Evolutionary conservation across 2,329 filamentous ascomycete genomes (phyloP).

Genomic region (Colletotrichum sp.): DNA sequence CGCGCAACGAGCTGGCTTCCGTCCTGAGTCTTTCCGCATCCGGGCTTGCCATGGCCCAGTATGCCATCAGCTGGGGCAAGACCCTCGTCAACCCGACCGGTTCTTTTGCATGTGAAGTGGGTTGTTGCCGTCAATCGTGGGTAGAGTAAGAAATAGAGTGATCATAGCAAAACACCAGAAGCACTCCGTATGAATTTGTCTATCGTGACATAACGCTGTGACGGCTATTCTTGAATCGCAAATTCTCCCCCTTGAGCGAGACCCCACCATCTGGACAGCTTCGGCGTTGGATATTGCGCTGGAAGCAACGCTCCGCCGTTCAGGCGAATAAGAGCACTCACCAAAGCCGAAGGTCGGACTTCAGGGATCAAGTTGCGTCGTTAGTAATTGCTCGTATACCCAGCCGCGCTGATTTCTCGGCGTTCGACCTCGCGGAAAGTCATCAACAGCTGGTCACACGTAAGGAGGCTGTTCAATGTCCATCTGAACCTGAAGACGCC

Average conservation of each 20-base stretch:
- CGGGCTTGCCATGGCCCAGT: not conserved
- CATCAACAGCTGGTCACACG: no score
- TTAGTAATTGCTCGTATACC: not conserved
- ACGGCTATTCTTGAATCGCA: constrained; percentile 85
- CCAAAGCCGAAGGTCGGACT: not conserved
- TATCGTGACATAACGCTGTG: constrained; percentile 76
- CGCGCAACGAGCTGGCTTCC: not conserved
- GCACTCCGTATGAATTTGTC: not conserved
- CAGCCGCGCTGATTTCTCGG: not conserved
- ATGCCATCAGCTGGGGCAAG: not conserved
- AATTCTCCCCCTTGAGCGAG: constrained; percentile 73
- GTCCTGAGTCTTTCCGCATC: not conserved
- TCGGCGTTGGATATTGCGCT: constrained; percentile 66
- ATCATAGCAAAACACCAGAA: not conserved
- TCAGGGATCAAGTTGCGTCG: not conserved
- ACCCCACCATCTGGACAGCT: constrained; percentile 76
- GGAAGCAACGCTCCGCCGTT: not conserved
- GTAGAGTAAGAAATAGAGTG: not conserved
- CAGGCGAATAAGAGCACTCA: not conserved
- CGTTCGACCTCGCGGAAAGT: no score
- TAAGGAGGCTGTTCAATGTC: no score
- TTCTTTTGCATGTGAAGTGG: not conserved
- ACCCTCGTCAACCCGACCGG: not conserved
- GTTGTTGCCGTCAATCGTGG: not conserved
- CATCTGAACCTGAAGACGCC: not conserved